phyloP scores from a whole-genome alignment of 2,329 filamentous ascomycete species.

The Aureobasidium sp. region DNA sequence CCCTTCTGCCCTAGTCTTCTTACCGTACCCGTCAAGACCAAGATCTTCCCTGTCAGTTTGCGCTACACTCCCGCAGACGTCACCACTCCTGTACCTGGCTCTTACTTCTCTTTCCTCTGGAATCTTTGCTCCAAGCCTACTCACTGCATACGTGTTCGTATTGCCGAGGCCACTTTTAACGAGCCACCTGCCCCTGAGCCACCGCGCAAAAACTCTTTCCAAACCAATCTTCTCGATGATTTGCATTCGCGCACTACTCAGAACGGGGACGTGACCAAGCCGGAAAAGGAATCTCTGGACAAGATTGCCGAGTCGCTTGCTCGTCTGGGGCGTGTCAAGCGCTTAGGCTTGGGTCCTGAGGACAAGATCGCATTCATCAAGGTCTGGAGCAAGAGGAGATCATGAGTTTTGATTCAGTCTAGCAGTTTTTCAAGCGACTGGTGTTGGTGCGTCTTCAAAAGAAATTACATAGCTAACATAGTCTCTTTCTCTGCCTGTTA shows the following conservation, averaged over 20 bases:
- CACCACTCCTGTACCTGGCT: constrained; percentile 77
- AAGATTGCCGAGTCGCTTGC: constrained; percentile 78
- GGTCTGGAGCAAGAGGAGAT: constrained; percentile 47
- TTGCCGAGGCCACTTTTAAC: constrained; percentile 64
- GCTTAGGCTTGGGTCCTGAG: constrained; percentile 72
- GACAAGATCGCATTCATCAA: constrained; percentile 80
- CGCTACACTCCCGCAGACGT: constrained; percentile 85
- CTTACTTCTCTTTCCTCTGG: constrained; percentile 72
- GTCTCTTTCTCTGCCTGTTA: not conserved
- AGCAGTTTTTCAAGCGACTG: not conserved
- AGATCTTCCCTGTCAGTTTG: constrained; percentile 85
- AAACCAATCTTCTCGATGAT: constrained; percentile 41
- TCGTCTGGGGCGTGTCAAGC: constrained; percentile 78
- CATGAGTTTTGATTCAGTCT: not conserved
- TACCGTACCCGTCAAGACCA: constrained; percentile 56
- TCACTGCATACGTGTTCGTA: constrained; percentile 83
- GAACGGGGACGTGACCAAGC: constrained; percentile 31
- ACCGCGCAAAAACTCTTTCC: constrained; percentile 28
- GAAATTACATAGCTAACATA: not conserved
- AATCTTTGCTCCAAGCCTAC: constrained; percentile 75
- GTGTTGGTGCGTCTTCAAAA: not conserved
- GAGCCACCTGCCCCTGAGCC: constrained; percentile 23
- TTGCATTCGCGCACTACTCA: constrained; percentile 28
- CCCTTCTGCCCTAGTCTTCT: constrained; percentile 74
- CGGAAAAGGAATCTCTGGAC: constrained; percentile 68